Evolutionary conservation across 495 filamentous ascomycete species (phyloP).

Genomic region (Talaromyces liani): DNA sequence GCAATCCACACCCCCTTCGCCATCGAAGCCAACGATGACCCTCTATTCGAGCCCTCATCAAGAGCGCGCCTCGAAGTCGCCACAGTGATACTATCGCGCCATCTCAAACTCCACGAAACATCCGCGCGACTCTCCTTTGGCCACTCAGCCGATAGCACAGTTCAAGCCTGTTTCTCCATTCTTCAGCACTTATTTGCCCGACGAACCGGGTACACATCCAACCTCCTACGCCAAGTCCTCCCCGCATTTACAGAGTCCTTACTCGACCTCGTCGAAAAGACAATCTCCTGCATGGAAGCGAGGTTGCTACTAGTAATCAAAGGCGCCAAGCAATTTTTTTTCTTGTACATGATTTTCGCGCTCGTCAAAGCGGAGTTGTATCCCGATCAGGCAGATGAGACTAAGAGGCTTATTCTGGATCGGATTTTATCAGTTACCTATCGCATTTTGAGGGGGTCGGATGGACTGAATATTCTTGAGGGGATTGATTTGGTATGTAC

Average conservation of each 20-base stretch:
- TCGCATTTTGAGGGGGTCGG: constrained; percentile 27
- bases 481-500: constrained; percentile 30
- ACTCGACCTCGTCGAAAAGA: constrained; percentile 27
- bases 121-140: constrained; percentile 30
- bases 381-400: constrained; percentile 27
- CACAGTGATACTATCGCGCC: constrained; percentile 31
- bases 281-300: constrained; percentile 27
- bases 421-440: constrained; percentile 31
- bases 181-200: constrained; percentile 29
- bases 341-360: constrained; percentile 33
- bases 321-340: constrained; percentile 39
- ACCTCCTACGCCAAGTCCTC: constrained; percentile 11
- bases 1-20: constrained; percentile 39
- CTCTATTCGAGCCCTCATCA: constrained; percentile 32
- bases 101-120: constrained; percentile 26
- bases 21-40: constrained; percentile 28
- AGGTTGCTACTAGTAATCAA: constrained; percentile 31
- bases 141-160: constrained; percentile 32
- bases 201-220: constrained; percentile 1
- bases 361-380: constrained; percentile 33
- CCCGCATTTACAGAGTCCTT: constrained; percentile 30
- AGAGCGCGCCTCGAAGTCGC: constrained; percentile 32
- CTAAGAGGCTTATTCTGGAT: constrained; percentile 34
- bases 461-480: constrained; percentile 23
- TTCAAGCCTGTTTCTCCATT: constrained; percentile 31